These are phyloP conservation scores for Platanthera zijinensis DNA, from an alignment of 106 monocot species.

Conservation along the genomic window DNA sequence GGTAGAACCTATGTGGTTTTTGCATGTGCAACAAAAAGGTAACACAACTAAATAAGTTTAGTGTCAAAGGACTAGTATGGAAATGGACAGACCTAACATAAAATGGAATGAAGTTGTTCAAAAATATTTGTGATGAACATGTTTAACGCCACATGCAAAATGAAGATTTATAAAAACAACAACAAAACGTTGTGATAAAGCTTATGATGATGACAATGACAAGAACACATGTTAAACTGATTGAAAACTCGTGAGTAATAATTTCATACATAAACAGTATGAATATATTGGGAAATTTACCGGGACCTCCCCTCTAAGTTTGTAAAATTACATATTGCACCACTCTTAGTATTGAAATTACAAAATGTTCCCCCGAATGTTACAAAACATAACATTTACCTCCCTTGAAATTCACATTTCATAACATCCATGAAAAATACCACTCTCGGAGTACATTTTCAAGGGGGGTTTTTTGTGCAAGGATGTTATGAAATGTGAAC, in stretches of 20 bases:
- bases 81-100: background rate
- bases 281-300: too few species aligned
- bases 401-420: too few species aligned
- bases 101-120: background rate
- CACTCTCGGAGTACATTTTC: too few species aligned
- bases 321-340: too few species aligned
- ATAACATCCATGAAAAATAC: too few species aligned
- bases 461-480: too few species aligned
- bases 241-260: background rate
- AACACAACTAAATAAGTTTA: background rate
- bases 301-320: too few species aligned
- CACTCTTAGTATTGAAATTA: too few species aligned
- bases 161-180: background rate
- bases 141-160: background rate
- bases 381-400: too few species aligned
- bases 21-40: background rate
- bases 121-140: background rate
- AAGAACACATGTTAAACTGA: background rate
- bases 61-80: background rate
- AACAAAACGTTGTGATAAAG: background rate
- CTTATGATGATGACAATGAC: background rate
- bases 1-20: background rate
- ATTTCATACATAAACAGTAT: background rate
- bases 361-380: too few species aligned
- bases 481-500: too few species aligned